Evolutionary conservation across 2,329 filamentous ascomycete species (phyloP).

Genomic region (Xylariaceae sp.): DNA sequence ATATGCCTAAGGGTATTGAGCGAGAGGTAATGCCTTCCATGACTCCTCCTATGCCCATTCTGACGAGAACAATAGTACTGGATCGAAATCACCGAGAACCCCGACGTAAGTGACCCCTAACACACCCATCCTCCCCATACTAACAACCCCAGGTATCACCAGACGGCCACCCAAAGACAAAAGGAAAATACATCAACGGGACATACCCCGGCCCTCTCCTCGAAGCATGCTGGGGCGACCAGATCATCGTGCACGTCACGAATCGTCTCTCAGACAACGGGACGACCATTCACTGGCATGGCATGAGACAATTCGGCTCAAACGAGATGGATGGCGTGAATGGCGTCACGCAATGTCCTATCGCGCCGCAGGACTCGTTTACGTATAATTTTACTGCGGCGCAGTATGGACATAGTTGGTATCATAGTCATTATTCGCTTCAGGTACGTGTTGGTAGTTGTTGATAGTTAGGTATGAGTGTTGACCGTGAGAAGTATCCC

Average conservation of each 20-base stretch:
- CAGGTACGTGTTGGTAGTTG: conserved; percentile 31
- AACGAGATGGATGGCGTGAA: conserved; percentile 54
- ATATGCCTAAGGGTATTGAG: conserved; percentile 4
- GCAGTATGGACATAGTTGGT: conserved; percentile 52
- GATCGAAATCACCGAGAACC: conserved; percentile 15
- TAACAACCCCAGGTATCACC: conserved; percentile 7
- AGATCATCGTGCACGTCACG: conserved; percentile 44
- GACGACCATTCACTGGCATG: conserved; percentile 60
- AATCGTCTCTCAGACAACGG: conserved; percentile 51
- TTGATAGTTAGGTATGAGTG: neutral
- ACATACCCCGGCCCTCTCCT: conserved; percentile 27
- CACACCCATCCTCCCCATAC: neutral
- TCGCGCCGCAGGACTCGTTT: conserved; percentile 45
- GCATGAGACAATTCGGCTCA: conserved; percentile 51
- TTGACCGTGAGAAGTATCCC: conserved; percentile 4
- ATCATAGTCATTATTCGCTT: conserved; percentile 54
- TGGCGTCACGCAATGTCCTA: conserved; percentile 45
- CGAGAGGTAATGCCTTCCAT: conserved; percentile 9
- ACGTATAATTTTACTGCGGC: conserved; percentile 55
- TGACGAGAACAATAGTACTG: conserved; percentile 10
- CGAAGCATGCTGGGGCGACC: conserved; percentile 31
- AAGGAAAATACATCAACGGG: conserved; percentile 25
- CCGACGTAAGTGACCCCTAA: conserved; percentile 2
- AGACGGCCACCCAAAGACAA: conserved; percentile 15
- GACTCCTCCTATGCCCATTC: neutral